Evolutionary conservation across 345 rosid species (phyloP), one percentile per base, ranked within the genome.

Genomic region (Eutrema heterophyllum): DNA sequence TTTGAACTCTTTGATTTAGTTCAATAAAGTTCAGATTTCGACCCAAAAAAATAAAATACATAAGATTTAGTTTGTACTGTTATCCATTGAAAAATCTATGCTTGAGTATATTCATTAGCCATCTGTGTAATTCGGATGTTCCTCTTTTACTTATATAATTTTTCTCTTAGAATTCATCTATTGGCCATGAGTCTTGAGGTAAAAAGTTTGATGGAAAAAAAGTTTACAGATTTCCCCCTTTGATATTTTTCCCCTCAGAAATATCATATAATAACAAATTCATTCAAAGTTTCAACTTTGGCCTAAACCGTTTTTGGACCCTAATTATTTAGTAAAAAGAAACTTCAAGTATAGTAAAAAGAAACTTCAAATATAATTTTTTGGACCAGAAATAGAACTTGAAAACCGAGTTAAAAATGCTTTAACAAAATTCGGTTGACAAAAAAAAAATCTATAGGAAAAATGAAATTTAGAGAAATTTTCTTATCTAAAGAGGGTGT

Each of bases 401-500:
- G 10, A 38, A 43, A 32, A 2, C 27, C 16, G 7, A 41, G 11
- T n/a, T 15, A 60, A 8, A 24, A 60, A 36, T 16, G 30, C 6
- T 44, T 29, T 15, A 27, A 44, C 18, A 48, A 26, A 15, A n/a
- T 27, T 29, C n/a, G 59, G 29, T 15, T 59, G 57, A 70, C 7
- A 10, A 8, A 3, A 43, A 3, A 11, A 11, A 65, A 35, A 7
- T 26, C 11, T 64, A 32, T 14, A 21, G 33, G 70, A 64, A 49
- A 43, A 26, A 7, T 64, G 40, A 64, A 73, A 55, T 64, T 49
- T 54, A 26, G 65, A 73, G 65, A 73, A 45, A 0, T 15, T 15
- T 57, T 50, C 68, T 76, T 76, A 76, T 76, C 74, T 54, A 69
- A 61, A 53, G 69, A 61, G 44, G 40, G 33, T 60, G 74, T 68